Evolutionary conservation across 176 grass and related monocot genomes (phyloP).

Genomic region (Stipa capillata): DNA sequence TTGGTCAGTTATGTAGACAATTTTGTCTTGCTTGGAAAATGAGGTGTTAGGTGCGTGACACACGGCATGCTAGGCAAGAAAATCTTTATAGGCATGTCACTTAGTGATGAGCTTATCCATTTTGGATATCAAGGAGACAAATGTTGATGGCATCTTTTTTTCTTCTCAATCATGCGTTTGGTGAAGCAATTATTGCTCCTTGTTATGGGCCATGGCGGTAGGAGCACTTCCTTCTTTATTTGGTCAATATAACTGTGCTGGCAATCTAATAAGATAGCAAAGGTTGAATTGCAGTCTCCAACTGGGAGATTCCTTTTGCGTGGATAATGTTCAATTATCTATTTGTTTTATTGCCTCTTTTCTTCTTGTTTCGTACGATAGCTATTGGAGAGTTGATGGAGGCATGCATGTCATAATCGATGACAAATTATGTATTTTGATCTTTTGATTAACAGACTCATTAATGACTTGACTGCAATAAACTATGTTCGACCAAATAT

Average conservation of each 20-base stretch:
- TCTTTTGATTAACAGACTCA: background rate
- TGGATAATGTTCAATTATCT: background rate
- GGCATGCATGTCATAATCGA: background rate
- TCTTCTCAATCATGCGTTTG: background rate
- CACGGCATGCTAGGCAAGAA: background rate
- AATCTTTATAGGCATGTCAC: background rate
- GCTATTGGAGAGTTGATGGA: background rate
- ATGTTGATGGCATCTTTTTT: background rate
- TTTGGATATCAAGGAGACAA: background rate
- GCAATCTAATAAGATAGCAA: background rate
- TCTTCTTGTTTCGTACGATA: background rate
- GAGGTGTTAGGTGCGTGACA: background rate
- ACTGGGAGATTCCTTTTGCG: background rate
- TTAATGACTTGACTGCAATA: background rate
- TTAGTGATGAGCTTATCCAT: background rate
- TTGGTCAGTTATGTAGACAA: background rate
- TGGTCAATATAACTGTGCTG: background rate
- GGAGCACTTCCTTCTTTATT: background rate
- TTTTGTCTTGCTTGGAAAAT: background rate
- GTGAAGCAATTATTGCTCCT: background rate
- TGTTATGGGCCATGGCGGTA: background rate
- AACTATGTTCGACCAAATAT: background rate
- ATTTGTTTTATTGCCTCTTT: background rate
- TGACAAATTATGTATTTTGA: background rate
- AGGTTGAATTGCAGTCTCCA: background rate